A percentile compares a stretch with the other conserved stretches of the same genome.
phyloP scores from a whole-genome alignment of 2,329 filamentous ascomycete genomes.

The Xylariaceae sp. region DNA sequence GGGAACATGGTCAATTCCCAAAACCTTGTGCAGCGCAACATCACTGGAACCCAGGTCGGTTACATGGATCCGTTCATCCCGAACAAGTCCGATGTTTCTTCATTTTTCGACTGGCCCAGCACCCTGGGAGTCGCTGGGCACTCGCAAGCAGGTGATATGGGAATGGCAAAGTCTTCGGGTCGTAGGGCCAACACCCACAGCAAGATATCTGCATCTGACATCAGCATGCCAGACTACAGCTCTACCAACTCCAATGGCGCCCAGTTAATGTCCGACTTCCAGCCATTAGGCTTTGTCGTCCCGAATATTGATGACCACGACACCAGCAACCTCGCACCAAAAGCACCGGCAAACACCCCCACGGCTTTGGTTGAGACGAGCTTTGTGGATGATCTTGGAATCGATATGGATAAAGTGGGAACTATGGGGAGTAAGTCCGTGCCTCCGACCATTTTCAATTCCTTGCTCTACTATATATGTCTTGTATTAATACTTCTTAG shows the following conservation, averaged over 20 bases:
- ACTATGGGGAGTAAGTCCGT: constrained; percentile 28
- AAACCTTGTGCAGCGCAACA: constrained; percentile 27
- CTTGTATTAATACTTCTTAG: constrained; percentile 18
- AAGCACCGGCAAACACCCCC: constrained; percentile 44
- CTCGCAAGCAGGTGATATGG: constrained; percentile 17
- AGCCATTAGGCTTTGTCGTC: constrained; percentile 30
- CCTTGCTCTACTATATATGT: not conserved
- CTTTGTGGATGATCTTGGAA: constrained; percentile 27
- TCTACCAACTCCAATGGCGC: constrained; percentile 19
- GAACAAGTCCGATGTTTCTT: constrained; percentile 26
- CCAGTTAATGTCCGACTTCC: constrained; percentile 24
- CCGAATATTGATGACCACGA: constrained; percentile 35
- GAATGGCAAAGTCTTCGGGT: constrained; percentile 19
- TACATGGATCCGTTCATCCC: constrained; percentile 29
- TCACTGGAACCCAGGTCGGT: constrained; percentile 17
- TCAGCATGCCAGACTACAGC: constrained; percentile 42
- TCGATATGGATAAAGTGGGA: constrained; percentile 25
- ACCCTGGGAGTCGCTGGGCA: constrained; percentile 23
- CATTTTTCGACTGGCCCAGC: constrained; percentile 31
- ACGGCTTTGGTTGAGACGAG: constrained; percentile 27
- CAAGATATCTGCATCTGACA: constrained; percentile 37
- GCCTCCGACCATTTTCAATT: not conserved
- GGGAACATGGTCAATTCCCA: constrained; percentile 31
- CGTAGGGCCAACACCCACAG: constrained; percentile 25
- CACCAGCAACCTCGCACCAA: constrained; percentile 30